Evolutionary conservation across 2,329 filamentous ascomycete genomes (phyloP), one percentile per base, ranked within the genome.

Genomic region (Proliferodiscus dingleyae): DNA sequence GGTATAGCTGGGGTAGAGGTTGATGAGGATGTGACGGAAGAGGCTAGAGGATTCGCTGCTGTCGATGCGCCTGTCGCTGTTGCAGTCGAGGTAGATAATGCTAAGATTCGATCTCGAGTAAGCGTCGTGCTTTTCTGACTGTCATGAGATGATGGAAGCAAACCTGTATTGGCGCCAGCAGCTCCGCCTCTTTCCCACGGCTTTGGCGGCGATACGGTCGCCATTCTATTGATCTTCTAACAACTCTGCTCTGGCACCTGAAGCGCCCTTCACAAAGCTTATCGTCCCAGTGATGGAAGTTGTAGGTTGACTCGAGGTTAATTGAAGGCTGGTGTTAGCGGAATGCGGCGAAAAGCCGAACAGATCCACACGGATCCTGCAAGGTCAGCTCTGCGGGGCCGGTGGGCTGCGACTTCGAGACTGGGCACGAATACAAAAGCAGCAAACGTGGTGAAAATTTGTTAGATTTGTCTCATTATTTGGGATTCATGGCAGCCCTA

Each of bases 181-280:
- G 43, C 52, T 46, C 54, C 58, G 68, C 84, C 85, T 67, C 85
- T 80, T 71, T 98, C 93, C 93, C 93, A 98, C 37, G 93, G 93
- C 71, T 98, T 98, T 45, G 93, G 93, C 64, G 93, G 93, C 67
- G 91, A 96, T 53, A 78, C 78, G 75, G 82, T 82, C 10, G 53
- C 47, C 57, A 64, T 64, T 15, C 41, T 46, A 32, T 46, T 16
- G n/a, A 19, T 42, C 24, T 34, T 34, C 28, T 36, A 22, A 24
- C 16, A 19, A 39, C 44, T 49, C 46, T 45, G 30, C 37, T 39
- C 16, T 19, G 38, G 28, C 37, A n/a, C 33, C 40, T 37, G 19
- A 34, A 15, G 41, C 22, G 24, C 45, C 33, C 43, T 46, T 30
- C 16, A 41, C 21, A 37, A 32, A 43, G 26, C 48, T 55, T 55